A percentile compares a stretch with the other conserved stretches of the same genome.
phyloP scores from a whole-genome alignment of 768 basidiomycete species.

The Asterophora lycoperdoides region DNA sequence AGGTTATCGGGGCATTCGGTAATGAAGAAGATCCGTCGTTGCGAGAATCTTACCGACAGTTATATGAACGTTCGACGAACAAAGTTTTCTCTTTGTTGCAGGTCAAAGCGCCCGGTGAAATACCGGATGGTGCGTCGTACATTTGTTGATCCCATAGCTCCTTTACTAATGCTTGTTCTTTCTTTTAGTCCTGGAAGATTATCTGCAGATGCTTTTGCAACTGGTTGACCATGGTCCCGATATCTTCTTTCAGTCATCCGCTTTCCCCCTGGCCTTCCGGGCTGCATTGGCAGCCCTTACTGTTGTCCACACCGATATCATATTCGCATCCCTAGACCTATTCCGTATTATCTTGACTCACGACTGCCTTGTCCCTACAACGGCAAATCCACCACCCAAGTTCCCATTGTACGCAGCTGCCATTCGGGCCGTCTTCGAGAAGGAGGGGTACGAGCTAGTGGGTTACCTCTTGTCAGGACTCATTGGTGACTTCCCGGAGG shows the following conservation, averaged over 20 bases:
- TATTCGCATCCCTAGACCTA: constrained; percentile 79
- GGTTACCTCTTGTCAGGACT: constrained; percentile 71
- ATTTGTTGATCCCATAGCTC: background rate
- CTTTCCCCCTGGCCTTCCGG: constrained; percentile 75
- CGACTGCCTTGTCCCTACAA: constrained; percentile 53
- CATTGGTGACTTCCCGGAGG: constrained; percentile 86
- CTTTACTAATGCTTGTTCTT: constrained; percentile 1
- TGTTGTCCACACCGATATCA: constrained; percentile 76
- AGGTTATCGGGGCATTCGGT: constrained; percentile 76
- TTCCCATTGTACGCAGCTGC: constrained; percentile 57
- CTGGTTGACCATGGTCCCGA: constrained; percentile 67
- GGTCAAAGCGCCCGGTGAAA: constrained; percentile 59
- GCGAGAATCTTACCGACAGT: constrained; percentile 50
- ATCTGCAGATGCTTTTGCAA: constrained; percentile 73
- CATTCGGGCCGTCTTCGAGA: constrained; percentile 58
- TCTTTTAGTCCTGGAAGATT: constrained; percentile 85
- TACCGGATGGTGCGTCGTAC: constrained; percentile 80
- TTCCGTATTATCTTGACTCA: constrained; percentile 74
- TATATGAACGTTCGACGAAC: constrained; percentile 74
- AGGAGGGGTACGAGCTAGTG: constrained; percentile 70
- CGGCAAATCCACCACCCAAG: constrained; percentile 48
- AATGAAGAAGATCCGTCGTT: constrained; percentile 55
- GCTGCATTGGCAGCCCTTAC: constrained; percentile 75
- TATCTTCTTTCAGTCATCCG: constrained; percentile 71
- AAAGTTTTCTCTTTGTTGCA: constrained; percentile 68